Conservation (phyloP, 495 filamentous ascomycete genomes). For the Penicillium bialowiezense region DNA sequence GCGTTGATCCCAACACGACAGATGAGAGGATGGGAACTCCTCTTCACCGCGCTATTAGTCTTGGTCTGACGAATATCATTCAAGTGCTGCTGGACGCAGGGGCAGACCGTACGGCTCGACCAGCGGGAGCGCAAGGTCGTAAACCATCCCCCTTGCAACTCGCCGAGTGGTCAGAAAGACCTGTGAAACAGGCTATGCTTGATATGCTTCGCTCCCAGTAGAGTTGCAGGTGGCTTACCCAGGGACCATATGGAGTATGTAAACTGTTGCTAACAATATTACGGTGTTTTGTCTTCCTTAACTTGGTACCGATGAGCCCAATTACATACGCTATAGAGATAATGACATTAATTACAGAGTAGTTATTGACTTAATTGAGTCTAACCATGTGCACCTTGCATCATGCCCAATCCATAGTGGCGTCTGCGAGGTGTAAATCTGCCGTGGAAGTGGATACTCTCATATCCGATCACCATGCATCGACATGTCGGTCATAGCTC, state of each 20-base stretch:
- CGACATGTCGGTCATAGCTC: too few relatives aligned
- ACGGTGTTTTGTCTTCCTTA: neutral
- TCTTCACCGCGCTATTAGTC: slow-evolving; percentile 8
- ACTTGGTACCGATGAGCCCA: too few relatives aligned
- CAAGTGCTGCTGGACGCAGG: slow-evolving; percentile 13
- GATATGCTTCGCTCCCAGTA: neutral
- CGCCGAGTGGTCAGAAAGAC: slow-evolving; percentile 2
- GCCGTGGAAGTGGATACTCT: neutral
- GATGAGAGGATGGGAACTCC: slow-evolving; percentile 10
- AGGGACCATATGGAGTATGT: neutral
- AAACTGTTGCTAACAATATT: neutral
- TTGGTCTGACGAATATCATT: neutral
- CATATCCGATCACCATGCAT: neutral
- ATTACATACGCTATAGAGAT: too few relatives aligned
- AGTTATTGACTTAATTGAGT: too few relatives aligned
- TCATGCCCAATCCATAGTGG: too few relatives aligned
- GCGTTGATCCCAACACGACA: slow-evolving; percentile 14
- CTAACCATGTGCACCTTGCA: too few relatives aligned
- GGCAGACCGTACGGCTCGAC: slow-evolving; percentile 13
- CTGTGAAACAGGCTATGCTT: neutral
- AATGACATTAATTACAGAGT: too few relatives aligned
- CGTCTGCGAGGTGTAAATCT: too few relatives aligned
- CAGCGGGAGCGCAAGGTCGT: neutral
- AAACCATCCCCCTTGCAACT: slow-evolving; percentile 3
- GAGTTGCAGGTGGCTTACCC: neutral